Conservation (phyloP, 441 rosid species). For the Gossypium laxum region DNA sequence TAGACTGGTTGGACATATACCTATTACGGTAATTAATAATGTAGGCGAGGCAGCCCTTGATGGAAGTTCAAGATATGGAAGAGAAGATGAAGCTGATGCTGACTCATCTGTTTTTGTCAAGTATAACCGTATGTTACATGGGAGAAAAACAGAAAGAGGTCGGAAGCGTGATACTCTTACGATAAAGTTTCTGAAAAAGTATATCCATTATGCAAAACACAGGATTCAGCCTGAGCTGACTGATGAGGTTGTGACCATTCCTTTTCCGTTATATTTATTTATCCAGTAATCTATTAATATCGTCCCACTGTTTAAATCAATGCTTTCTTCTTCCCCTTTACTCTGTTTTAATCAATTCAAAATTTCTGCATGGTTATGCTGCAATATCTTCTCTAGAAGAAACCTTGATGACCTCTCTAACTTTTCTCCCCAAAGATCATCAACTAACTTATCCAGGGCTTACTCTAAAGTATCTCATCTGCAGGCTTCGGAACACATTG, state of each 20-base stretch:
- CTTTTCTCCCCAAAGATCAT: neutral
- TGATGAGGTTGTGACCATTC: conserved; percentile 51
- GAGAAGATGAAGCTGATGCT: conserved; percentile 68
- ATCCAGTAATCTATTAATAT: neutral
- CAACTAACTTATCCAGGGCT: neutral
- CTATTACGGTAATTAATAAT: conserved; percentile 17
- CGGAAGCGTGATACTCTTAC: conserved; percentile 70
- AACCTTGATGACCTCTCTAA: neutral
- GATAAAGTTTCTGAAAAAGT: conserved; percentile 81
- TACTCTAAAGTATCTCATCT: conserved; percentile 9
- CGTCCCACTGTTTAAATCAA: neutral
- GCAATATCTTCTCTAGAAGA: neutral
- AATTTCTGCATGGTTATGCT: neutral
- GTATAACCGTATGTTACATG: conserved; percentile 81
- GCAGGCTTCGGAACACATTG: conserved; percentile 86
- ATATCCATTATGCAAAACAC: conserved; percentile 91
- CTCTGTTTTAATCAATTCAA: neutral
- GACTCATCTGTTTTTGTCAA: conserved; percentile 80
- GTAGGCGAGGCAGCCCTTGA: conserved; percentile 59
- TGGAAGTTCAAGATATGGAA: conserved; percentile 52
- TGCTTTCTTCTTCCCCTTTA: neutral
- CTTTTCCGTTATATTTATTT: neutral
- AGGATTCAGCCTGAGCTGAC: conserved; percentile 86
- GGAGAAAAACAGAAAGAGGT: conserved; percentile 57
- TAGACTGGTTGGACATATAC: neutral